Evolutionary conservation across 495 filamentous ascomycete genomes (phyloP).

Genomic region (Barbatosphaeria neglecta): DNA sequence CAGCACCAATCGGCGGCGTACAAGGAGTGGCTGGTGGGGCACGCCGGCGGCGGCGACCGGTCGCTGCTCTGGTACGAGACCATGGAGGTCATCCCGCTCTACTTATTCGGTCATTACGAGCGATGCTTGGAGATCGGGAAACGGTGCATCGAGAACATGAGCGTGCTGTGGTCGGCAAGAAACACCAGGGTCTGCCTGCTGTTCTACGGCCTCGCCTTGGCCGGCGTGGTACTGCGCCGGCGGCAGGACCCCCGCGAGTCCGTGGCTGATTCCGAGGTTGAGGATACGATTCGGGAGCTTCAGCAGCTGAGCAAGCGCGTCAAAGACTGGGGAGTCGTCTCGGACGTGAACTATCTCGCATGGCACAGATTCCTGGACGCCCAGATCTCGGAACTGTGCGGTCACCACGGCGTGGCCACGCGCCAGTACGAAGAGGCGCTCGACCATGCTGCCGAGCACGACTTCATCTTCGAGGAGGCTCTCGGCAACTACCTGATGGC

Average conservation of each 20-base stretch:
- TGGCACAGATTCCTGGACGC: slow-evolving; percentile 70
- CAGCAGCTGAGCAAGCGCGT: slow-evolving; percentile 47
- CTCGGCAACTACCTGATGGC: slow-evolving; percentile 67
- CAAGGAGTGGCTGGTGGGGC: slow-evolving; percentile 40
- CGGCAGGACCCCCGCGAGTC: slow-evolving; percentile 39
- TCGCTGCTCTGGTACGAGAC: slow-evolving; percentile 62
- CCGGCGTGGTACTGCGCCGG: slow-evolving; percentile 50
- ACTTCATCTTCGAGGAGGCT: slow-evolving; percentile 69
- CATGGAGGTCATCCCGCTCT: slow-evolving; percentile 59
- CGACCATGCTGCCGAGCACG: slow-evolving; percentile 69
- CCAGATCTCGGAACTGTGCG: slow-evolving; percentile 53
- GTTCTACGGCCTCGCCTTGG: slow-evolving; percentile 56
- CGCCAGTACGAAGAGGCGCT: slow-evolving; percentile 61
- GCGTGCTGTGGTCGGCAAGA: slow-evolving; percentile 62
- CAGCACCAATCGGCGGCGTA: slow-evolving; percentile 55
- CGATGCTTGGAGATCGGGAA: slow-evolving; percentile 57
- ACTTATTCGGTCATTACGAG: slow-evolving; percentile 62
- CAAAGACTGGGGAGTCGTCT: slow-evolving; percentile 54
- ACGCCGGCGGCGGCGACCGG: slow-evolving; percentile 31
- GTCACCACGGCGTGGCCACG: slow-evolving; percentile 50
- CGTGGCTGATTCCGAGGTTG: slow-evolving; percentile 35
- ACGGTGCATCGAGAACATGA: slow-evolving; percentile 43
- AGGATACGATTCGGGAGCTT: slow-evolving; percentile 43
- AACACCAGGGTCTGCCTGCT: slow-evolving; percentile 53
- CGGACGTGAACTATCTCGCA: slow-evolving; percentile 66